Conservation (phyloP, 179 eudicot species). For the Gypsophila paniculata region DNA sequence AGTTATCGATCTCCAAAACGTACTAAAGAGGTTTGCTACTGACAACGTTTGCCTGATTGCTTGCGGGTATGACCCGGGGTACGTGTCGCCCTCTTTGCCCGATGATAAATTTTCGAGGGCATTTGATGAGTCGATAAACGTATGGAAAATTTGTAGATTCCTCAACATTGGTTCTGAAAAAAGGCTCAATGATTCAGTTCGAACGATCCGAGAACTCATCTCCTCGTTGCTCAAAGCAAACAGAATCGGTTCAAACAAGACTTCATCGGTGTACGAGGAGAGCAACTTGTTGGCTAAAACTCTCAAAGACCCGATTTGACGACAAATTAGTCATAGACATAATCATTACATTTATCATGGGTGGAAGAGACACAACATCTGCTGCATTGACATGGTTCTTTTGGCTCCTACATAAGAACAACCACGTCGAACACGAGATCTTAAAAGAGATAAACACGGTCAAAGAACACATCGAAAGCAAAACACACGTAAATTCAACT, state of each 20-base stretch:
- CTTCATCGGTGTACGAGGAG: background rate
- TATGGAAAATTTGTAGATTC: constrained; percentile 44
- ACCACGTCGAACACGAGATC: constrained; percentile 38
- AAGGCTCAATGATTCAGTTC: constrained; percentile 26
- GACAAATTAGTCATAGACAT: constrained; percentile 47
- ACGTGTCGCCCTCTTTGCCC: constrained; percentile 40
- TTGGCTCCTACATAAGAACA: constrained; percentile 41
- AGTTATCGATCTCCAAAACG: constrained; percentile 51
- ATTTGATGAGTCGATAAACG: constrained; percentile 28
- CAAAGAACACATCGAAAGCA: too few relatives aligned
- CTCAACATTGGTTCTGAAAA: constrained; percentile 51
- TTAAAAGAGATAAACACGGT: constrained; percentile 35
- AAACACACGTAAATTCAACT: too few relatives aligned
- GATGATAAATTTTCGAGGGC: constrained; percentile 30
- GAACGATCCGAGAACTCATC: constrained; percentile 32
- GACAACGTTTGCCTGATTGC: constrained; percentile 52
- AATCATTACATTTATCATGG: constrained; percentile 55
- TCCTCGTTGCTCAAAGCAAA: too few relatives aligned
- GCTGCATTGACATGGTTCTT: constrained; percentile 64
- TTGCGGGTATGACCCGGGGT: constrained; percentile 57
- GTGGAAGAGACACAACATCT: constrained; percentile 60
- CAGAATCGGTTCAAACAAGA: too few relatives aligned
- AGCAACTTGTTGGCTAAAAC: constrained; percentile 38
- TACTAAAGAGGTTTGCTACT: constrained; percentile 50
- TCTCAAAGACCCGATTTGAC: constrained; percentile 42